These are phyloP conservation scores for Neofusicoccum kwambonambiense DNA, from an alignment of 2,329 filamentous ascomycete species.

Conservation along the genomic window DNA sequence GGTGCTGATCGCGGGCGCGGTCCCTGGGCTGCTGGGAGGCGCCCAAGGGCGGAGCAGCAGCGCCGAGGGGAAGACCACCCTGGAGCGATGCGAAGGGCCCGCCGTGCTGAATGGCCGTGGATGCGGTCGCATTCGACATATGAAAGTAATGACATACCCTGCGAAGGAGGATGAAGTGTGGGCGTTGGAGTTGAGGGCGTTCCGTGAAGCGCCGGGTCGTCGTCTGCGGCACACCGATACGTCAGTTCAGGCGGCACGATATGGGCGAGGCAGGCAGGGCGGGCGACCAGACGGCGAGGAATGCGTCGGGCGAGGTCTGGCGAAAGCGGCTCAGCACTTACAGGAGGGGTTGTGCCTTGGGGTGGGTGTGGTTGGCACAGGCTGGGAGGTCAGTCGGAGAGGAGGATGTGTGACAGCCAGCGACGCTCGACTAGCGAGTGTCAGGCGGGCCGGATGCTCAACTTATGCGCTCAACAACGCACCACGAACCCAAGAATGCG, in stretches of 20 bases:
- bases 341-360: not conserved
- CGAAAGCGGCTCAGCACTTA: slow-evolving; percentile 10
- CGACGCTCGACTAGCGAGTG: slow-evolving; percentile 19
- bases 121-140: slow-evolving; percentile 32
- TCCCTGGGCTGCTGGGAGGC: slow-evolving; percentile 32
- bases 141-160: slow-evolving; percentile 33
- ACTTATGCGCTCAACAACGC: slow-evolving; percentile 20
- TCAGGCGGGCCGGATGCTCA: slow-evolving; percentile 18
- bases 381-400: slow-evolving; percentile 19
- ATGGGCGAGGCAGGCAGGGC: not conserved
- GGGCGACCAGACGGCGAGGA: not conserved
- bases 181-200: slow-evolving; percentile 31
- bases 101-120: slow-evolving; percentile 19
- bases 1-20: slow-evolving; percentile 20
- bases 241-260: slow-evolving; percentile 15
- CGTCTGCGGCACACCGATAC: slow-evolving; percentile 28
- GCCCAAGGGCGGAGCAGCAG: slow-evolving; percentile 30
- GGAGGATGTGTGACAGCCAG: slow-evolving; percentile 18
- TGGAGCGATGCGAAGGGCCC: slow-evolving; percentile 23
- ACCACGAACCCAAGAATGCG: slow-evolving; percentile 12
- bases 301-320: not conserved
- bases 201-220: slow-evolving; percentile 35
- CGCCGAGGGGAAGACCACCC: slow-evolving; percentile 17
- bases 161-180: slow-evolving; percentile 27
- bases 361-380: slow-evolving; percentile 13